A percentile compares a stretch with the other conserved stretches of the same genome.
Evolutionary conservation across 352 stramenopile species (phyloP).

Genomic region (Hyaloperonospora brassicae): DNA sequence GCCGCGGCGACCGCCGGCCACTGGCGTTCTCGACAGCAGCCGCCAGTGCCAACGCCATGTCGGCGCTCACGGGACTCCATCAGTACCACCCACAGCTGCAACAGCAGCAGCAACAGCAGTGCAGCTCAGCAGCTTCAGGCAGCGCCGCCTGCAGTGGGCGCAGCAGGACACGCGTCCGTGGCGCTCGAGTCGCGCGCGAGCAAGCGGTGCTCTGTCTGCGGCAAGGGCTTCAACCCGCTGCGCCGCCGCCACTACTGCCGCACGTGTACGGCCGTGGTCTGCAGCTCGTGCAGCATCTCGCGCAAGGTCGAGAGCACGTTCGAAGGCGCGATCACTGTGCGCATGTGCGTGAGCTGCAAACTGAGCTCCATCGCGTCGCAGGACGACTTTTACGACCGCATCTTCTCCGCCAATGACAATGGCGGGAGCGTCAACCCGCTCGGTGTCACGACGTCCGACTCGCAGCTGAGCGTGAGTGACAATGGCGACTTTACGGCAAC

Average conservation of each 20-base stretch:
- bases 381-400: slow-evolving; percentile 77
- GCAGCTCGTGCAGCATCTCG: slow-evolving; percentile 70
- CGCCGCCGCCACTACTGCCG: slow-evolving; percentile 69
- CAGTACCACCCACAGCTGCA: neutral
- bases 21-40: slow-evolving; percentile 32
- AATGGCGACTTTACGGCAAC: slow-evolving; percentile 27
- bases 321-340: slow-evolving; percentile 46
- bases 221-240: slow-evolving; percentile 80
- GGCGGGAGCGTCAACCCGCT: slow-evolving; percentile 5
- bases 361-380: slow-evolving; percentile 55
- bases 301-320: slow-evolving; percentile 54
- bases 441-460: slow-evolving; percentile 17
- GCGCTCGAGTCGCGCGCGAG: slow-evolving; percentile 16
- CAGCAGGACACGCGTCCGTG: slow-evolving; percentile 5
- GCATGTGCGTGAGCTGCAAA: slow-evolving; percentile 80
- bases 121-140: neutral
- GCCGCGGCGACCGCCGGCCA: slow-evolving; percentile 21
- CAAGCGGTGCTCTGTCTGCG: slow-evolving; percentile 75
- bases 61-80: slow-evolving; percentile 12
- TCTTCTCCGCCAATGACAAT: slow-evolving; percentile 47
- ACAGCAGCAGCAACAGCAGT: slow-evolving; percentile 10
- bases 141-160: too few species aligned
- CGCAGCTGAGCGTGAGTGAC: slow-evolving; percentile 26
- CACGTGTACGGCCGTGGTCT: slow-evolving; percentile 63
- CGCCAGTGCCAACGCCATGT: slow-evolving; percentile 25